Base-by-base conservation (phyloP, 73 alveolate species). In the Uronychia setigera region DNA sequence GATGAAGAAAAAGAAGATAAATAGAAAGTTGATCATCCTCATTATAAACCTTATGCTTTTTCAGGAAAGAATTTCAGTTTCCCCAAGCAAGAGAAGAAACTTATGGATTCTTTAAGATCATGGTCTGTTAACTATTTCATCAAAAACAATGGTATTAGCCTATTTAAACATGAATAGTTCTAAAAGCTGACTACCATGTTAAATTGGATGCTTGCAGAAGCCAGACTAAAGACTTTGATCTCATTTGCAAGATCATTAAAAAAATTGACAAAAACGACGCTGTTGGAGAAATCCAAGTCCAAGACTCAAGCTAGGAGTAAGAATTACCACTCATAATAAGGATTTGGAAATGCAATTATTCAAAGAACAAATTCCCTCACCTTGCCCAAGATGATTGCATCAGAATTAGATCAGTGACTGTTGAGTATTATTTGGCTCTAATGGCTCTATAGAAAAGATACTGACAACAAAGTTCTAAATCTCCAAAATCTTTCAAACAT, bases 321-420 rank as follows among this genome's bases (percentile, higher is more conserved):
- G 67, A n/a, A 46, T 46, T 11, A 46, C 5, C 67, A 5, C 67
- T 11, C 25, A 67, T 90, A 9, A 87, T 87, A 0, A 60, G 74
- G 26, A 78, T 81, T 74, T 89, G 87, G 89, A 31, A 31, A 78
- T 35, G 79, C 86, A 32, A 31, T 31, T 88, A 78, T 25, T 83
- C 76, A 78, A 89, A 89, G 86, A 84, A 60, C 35, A 89, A 89
- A 79, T 89, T 82, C 95, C 95, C 95, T 19, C 84, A 89, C 83
- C 58, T 89, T 29, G 60, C 74, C 35, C 80, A 74, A n/a, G 91
- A 87, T 26, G 91, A 83, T 29, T 87, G 78, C 19, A 60, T 83
- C 58, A 89, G 92, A 84, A 84, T 89, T 35, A 83, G 90, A 84
- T 84, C 92, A 29, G 87, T 86, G 59, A 78, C 85, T 78, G 59